Conservation (phyloP, 371 early-diverging fungal species). For the Cladochytrium tenue region DNA sequence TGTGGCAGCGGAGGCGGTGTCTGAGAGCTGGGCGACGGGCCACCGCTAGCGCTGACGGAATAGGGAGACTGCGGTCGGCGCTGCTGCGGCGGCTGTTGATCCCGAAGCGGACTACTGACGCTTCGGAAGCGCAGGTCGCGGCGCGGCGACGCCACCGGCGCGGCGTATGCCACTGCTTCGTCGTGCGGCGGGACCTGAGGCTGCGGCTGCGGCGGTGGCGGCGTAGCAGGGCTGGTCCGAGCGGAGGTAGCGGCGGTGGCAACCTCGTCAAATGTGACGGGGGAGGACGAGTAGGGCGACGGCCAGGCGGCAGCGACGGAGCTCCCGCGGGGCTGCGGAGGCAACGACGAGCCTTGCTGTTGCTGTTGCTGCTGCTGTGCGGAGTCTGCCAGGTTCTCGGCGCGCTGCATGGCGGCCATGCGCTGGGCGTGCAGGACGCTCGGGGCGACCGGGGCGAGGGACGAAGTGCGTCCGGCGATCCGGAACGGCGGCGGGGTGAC, state of each 20-base stretch:
- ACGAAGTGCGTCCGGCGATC: too few species aligned
- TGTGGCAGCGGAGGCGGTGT: too few species aligned
- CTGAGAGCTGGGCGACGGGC: not conserved
- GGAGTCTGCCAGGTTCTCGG: too few species aligned
- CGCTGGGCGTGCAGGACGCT: not conserved
- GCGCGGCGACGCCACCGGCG: not conserved
- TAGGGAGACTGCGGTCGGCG: not conserved
- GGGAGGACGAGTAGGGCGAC: not conserved
- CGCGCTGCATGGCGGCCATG: not conserved
- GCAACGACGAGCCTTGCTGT: too few species aligned
- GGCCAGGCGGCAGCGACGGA: not conserved
- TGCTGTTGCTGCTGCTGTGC: too few species aligned
- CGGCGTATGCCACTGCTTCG: not conserved
- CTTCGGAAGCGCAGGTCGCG: not conserved
- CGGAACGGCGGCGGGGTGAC: not conserved
- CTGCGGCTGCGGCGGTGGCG: not conserved
- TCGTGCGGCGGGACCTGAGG: not conserved
- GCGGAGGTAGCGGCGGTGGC: not conserved
- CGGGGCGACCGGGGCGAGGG: not conserved
- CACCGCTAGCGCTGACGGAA: not conserved
- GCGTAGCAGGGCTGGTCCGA: not conserved
- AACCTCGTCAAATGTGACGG: not conserved
- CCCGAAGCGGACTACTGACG: not conserved
- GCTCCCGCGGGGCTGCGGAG: too few species aligned
- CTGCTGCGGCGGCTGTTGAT: not conserved